Conservation (phyloP, 208 protist species). For the Lotmaria passim region DNA sequence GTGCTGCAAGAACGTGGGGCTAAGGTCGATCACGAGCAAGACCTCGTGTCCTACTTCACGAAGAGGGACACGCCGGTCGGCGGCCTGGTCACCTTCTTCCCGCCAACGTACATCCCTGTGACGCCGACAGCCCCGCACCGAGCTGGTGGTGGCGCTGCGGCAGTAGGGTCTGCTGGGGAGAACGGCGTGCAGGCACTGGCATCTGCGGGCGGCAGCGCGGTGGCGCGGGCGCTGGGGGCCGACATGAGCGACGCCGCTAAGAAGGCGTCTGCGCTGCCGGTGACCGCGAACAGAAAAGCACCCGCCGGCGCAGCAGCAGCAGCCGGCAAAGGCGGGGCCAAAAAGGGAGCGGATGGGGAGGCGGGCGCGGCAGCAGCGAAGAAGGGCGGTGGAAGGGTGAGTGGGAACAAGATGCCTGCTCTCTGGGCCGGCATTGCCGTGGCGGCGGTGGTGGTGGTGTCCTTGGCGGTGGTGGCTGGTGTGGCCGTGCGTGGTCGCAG, state of each 20-base stretch:
- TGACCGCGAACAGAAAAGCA: background rate
- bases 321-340: background rate
- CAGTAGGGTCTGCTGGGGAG: background rate
- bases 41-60: constrained; percentile 50
- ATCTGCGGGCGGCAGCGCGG: background rate
- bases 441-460: constrained; percentile 23
- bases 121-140: constrained; percentile 6
- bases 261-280: background rate
- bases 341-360: background rate
- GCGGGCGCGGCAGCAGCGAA: background rate
- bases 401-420: background rate
- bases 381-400: background rate
- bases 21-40: constrained; percentile 48
- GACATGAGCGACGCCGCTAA: constrained; percentile 6
- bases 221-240: background rate
- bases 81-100: constrained; percentile 50
- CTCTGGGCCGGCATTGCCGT: constrained; percentile 19
- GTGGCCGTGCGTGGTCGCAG: constrained; percentile 9
- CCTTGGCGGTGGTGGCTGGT: constrained; percentile 16
- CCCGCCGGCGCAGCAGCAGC: background rate
- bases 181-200: background rate
- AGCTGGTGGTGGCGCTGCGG: background rate
- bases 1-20: constrained; percentile 22
- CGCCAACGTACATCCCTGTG: constrained; percentile 39
- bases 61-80: constrained; percentile 36